Evolutionary conservation across 768 basidiomycete genomes (phyloP).

Genomic region (Dendrothele bispora): DNA sequence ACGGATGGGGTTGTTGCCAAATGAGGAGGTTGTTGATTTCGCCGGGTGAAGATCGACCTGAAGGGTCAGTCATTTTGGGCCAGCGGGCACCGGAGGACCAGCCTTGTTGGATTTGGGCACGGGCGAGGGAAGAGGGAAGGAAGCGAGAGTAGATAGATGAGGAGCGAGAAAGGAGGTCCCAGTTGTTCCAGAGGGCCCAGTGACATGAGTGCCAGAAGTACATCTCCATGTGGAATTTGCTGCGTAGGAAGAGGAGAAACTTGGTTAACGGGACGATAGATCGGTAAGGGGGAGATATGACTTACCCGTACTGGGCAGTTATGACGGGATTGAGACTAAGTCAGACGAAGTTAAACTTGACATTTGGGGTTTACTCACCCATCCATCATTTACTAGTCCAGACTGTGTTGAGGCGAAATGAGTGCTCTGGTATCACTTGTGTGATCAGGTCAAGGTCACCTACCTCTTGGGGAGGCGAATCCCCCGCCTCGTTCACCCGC

Average conservation of each 20-base stretch:
- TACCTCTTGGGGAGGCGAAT: conserved; percentile 59
- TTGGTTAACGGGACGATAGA: background rate
- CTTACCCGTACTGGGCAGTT: conserved; percentile 36
- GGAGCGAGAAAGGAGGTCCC: conserved; percentile 51
- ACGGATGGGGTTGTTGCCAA: conserved; percentile 62
- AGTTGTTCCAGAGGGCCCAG: conserved; percentile 63
- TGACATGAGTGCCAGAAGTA: conserved; percentile 60
- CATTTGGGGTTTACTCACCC: conserved; percentile 36
- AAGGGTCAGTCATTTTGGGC: conserved; percentile 66
- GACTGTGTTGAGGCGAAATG: conserved; percentile 33
- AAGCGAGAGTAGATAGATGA: conserved; percentile 46
- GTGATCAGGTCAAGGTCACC: no score
- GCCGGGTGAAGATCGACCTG: conserved; percentile 56
- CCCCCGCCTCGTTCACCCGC: conserved; percentile 59
- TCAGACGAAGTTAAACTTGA: background rate
- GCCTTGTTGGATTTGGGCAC: conserved; percentile 53
- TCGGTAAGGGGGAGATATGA: background rate
- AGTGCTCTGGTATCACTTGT: background rate
- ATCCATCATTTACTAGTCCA: conserved; percentile 55
- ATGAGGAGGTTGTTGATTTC: conserved; percentile 64
- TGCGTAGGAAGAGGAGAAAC: conserved; percentile 23
- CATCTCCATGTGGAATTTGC: conserved; percentile 65
- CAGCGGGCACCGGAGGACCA: conserved; percentile 57
- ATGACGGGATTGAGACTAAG: background rate
- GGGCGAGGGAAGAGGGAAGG: conserved; percentile 41